These are phyloP conservation scores for Middelhovenomyces tepae DNA, from an alignment of 805 yeast genomes.

Conservation along the genomic window DNA sequence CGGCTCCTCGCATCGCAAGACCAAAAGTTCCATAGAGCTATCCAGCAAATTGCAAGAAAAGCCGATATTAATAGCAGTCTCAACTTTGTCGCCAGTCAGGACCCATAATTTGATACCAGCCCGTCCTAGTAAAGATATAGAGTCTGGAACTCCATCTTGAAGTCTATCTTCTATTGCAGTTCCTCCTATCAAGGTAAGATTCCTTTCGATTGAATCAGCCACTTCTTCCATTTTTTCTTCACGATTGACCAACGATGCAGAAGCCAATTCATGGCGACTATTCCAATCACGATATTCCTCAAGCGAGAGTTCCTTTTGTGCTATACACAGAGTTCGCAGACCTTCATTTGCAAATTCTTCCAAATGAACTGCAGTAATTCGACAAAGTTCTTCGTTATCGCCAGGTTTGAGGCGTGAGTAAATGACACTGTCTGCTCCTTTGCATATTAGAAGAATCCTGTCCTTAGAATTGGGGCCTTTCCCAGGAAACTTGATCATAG, in stretches of 20 bases:
- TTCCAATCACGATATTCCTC: conserved; percentile 42
- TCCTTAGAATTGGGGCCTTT: conserved; percentile 14
- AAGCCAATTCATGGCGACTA: conserved; percentile 41
- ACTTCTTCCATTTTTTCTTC: conserved; percentile 47
- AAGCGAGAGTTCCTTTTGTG: conserved; percentile 42
- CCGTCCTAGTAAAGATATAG: conserved; percentile 53
- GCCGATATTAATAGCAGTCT: conserved; percentile 78
- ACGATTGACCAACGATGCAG: conserved; percentile 45
- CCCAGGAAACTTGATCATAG: conserved; percentile 43
- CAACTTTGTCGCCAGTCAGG: conserved; percentile 73
- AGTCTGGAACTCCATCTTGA: conserved; percentile 70
- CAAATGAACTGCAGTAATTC: conserved; percentile 52
- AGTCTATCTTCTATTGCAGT: conserved; percentile 77
- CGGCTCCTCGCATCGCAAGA: conserved; percentile 34
- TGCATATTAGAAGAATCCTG: conserved; percentile 41
- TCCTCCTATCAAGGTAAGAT: conserved; percentile 55
- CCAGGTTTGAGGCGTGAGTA: conserved; percentile 35
- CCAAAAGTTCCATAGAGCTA: conserved; percentile 58
- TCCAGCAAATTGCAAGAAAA: conserved; percentile 66
- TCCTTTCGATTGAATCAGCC: conserved; percentile 51
- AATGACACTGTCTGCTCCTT: conserved; percentile 74
- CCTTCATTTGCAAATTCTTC: conserved; percentile 72
- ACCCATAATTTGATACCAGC: conserved; percentile 83
- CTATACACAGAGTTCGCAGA: conserved; percentile 65
- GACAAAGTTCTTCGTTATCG: conserved; percentile 33